phyloP scores from a whole-genome alignment of 2,329 filamentous ascomycete genomes.

The Curvularia hawaiiensis region DNA sequence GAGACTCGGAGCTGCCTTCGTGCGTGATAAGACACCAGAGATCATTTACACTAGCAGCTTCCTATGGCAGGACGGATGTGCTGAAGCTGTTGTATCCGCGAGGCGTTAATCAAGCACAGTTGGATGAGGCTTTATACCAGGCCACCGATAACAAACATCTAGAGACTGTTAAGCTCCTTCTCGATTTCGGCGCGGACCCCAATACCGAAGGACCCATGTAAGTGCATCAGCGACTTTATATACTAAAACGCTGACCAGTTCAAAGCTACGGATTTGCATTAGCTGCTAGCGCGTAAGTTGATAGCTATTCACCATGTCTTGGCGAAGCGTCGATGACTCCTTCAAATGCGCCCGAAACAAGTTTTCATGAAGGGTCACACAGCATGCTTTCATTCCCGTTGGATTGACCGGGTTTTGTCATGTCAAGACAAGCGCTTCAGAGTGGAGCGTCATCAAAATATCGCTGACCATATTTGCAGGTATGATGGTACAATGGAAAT shows the following conservation, averaged over 20 bases:
- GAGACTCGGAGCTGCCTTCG: constrained; percentile 1
- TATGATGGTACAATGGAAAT: constrained; percentile 30
- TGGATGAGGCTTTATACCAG: constrained; percentile 26
- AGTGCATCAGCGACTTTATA: not conserved
- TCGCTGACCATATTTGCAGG: not conserved
- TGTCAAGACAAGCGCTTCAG: not conserved
- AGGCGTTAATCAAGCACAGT: constrained; percentile 18
- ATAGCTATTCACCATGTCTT: not conserved
- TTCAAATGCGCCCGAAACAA: too few relatives aligned
- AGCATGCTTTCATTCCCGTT: too few relatives aligned
- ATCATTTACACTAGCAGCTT: constrained; percentile 27
- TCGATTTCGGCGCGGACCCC: constrained; percentile 25
- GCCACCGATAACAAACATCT: constrained; percentile 28
- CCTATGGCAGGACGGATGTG: constrained; percentile 24
- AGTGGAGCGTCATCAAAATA: not conserved
- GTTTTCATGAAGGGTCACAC: too few relatives aligned
- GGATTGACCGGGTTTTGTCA: not conserved
- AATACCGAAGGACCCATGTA: constrained; percentile 30
- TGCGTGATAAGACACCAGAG: constrained; percentile 22
- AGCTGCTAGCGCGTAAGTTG: constrained; percentile 1
- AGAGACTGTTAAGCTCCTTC: constrained; percentile 27
- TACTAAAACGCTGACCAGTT: not conserved
- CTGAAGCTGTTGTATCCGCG: constrained; percentile 18
- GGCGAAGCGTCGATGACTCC: too few relatives aligned
- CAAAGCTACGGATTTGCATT: not conserved